Base-by-base conservation (phyloP, 495 filamentous ascomycete genomes). In the Tuber calosporum region DNA sequence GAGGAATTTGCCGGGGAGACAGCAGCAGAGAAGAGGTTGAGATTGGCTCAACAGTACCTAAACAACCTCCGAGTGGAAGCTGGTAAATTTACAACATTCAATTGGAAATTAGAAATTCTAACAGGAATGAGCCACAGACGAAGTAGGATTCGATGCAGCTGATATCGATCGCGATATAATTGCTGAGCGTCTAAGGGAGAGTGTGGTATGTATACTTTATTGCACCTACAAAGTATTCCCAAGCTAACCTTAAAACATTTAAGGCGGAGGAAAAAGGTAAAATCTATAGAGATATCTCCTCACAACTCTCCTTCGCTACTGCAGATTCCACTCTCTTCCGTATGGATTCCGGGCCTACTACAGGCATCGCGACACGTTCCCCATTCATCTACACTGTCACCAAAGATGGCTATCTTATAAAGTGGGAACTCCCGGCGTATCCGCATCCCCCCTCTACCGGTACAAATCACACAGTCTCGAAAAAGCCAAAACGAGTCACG, bases 151-250 rank as follows among this genome's bases (percentile, higher is more conserved):
- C 79, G 93, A 99, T 84, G 95, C 95, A 4, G 93, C 89, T 74
- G 90, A 97, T 30, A 92, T 99, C 66, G 95, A 98, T 83, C 86
- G 90, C 66, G 93, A 98, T 77, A 85, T 97, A 69, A 95, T 98
- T 79, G 93, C 95, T 8, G 90, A 94, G 79, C 85, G 94, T 74
- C 84, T 98, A 73, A 89, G 93, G 82, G 92, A 97, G 83, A 95
- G 97, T 82, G 93, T 93, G 66, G 86, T 87, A 87, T 80, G 86
- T 84, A 70, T 69, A 42, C 4, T 39, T 41, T 11, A 17, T 62
- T 34, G 4, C 30, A 6, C 22, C n/a, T 15, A 1, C 13, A 62
- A 62, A 62, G 26, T 30, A 62, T 48, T n/a, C 26, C 66, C 69
- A 72, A 68, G 72, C 76, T 74, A 73, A 41, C 26, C 34, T 8